These are phyloP conservation scores for Colletotrichum kahawae DNA, from an alignment of 2,329 filamentous ascomycete species.

Conservation along the genomic window DNA sequence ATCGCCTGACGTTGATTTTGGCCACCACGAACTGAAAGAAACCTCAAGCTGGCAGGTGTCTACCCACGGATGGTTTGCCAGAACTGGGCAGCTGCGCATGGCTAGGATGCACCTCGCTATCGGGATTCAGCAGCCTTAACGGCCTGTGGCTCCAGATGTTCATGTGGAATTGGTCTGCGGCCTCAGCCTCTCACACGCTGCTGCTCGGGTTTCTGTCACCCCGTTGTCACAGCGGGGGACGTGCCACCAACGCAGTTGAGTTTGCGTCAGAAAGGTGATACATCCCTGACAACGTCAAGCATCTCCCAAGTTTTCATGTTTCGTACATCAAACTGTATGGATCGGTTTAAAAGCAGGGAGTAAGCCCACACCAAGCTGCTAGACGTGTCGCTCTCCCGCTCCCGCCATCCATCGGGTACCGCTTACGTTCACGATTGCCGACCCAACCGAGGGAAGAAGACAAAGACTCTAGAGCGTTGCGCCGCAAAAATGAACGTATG, in stretches of 20 bases:
- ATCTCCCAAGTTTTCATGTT: constrained; percentile 2
- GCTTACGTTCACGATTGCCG: neutral
- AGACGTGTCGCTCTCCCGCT: neutral
- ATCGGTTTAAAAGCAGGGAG: constrained; percentile 6
- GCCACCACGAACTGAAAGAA: neutral
- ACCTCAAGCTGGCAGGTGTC: neutral
- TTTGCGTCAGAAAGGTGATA: constrained; percentile 18
- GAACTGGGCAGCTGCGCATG: neutral
- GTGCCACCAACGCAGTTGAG: constrained; percentile 12
- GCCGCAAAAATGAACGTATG: neutral
- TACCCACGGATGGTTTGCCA: neutral
- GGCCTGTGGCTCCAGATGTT: neutral
- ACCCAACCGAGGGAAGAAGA: neutral
- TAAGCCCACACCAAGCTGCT: neutral
- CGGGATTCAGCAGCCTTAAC: neutral
- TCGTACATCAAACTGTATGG: neutral
- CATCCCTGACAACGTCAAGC: constrained; percentile 13
- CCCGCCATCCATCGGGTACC: neutral
- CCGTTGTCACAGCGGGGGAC: constrained; percentile 20
- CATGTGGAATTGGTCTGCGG: neutral
- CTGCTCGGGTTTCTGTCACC: constrained; percentile 9
- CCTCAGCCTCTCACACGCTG: neutral
- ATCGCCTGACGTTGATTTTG: neutral
- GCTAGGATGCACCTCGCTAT: neutral
- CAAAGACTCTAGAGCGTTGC: neutral